Evolutionary conservation across 495 filamentous ascomycete species (phyloP), one percentile per base, ranked within the genome.

Genomic region (Bathelium albidoporum): DNA sequence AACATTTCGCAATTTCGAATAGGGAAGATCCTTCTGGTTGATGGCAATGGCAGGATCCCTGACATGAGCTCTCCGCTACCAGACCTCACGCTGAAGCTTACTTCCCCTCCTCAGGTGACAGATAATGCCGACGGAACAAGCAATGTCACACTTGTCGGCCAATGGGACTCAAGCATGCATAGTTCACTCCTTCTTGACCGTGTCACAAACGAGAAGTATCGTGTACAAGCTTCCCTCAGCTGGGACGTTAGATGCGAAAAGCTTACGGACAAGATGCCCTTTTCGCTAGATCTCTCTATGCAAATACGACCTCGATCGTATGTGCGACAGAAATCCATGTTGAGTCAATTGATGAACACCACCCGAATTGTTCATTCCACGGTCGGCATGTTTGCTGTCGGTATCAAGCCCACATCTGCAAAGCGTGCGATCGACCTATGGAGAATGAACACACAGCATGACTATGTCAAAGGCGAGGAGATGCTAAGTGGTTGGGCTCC

Each of bases 141-240:
- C n/a, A 88, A 88, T 71, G 83, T 95, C 59, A 91, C 87, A 1
- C 78, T 97, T 24, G 75, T 87, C 11, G 91, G 88, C 10, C 94
- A 97, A 71, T 99, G 94, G 94, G 95, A 97, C 72, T 97, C 95
- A 0, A 93, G 89, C 70, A 80, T 93, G 64, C 94, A 99, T 71
- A 85, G 83, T 62, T 99, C 94, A 20, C 80, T 94, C 26, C 79
- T 97, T 11, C 85, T 99, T 11, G 91, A 97, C 71, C 84, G 91
- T 22, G 86, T 88, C 12, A 97, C 94, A 18, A 83, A 89, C 12
- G 91, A 96, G 60, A 92, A 90, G 70, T 94, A 95, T 70, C 87
- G 87, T 36, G 89, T 99, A 5, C 92, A 96, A 73, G 86, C 96
- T 72, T 87, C 87, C 1, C 74, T 97, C 14, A 82, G 82, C 39